phyloP scores from a whole-genome alignment of 2,329 filamentous ascomycete species.

The Colletotrichum chlorophyti region DNA sequence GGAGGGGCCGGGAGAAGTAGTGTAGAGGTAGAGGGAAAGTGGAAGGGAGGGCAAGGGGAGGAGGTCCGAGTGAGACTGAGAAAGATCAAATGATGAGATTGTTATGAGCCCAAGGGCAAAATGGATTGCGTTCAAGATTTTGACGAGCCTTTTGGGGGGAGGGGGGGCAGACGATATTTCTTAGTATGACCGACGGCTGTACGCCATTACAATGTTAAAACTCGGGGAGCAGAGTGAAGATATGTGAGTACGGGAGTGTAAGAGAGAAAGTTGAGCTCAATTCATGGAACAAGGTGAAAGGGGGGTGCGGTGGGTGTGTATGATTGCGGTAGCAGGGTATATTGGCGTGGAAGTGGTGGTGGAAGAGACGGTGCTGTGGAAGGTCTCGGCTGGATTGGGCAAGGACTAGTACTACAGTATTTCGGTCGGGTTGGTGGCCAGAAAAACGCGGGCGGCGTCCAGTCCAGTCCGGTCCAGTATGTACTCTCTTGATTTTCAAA shows the following conservation, averaged over 20 bases:
- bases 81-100: conserved; percentile 3
- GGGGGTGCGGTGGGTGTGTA: no score
- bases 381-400: conserved; percentile 18
- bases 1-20: no score
- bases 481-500: no score
- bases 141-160: not conserved
- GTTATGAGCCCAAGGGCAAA: conserved; percentile 16
- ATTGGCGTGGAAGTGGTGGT: no score
- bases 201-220: not conserved
- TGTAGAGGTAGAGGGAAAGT: no score
- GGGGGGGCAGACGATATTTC: conserved; percentile 1
- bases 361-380: no score
- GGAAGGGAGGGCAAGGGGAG: no score
- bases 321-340: no score
- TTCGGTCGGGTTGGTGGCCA: conserved; percentile 15
- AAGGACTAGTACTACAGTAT: conserved; percentile 18
- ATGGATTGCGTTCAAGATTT: not conserved
- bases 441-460: conserved; percentile 11
- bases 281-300: no score
- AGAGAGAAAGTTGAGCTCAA: not conserved
- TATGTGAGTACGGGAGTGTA: no score
- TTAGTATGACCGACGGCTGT: not conserved
- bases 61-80: conserved; percentile 17
- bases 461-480: no score
- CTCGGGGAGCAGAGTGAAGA: no score